A percentile compares a stretch with the other conserved stretches of the same genome.
These are phyloP conservation scores for Termitomyces eurrhizus DNA, from an alignment of 768 basidiomycete genomes.

Conservation along the genomic window DNA sequence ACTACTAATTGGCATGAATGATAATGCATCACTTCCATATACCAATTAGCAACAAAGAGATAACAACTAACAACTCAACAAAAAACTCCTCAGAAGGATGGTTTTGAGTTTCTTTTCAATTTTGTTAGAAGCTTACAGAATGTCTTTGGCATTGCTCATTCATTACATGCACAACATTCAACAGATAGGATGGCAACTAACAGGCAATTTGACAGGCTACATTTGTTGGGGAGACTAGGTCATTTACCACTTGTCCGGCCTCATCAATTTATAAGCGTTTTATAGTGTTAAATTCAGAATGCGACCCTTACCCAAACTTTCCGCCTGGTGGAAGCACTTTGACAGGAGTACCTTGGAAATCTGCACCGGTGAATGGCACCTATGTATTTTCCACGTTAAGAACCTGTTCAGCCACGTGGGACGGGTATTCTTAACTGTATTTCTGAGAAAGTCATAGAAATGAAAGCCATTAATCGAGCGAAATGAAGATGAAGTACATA, in stretches of 20 bases:
- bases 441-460: constrained; percentile 5
- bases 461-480: background rate
- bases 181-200: background rate
- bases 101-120: constrained; percentile 31
- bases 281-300: background rate
- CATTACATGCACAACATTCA: background rate
- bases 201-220: background rate
- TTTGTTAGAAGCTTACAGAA: background rate
- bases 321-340: constrained; percentile 23
- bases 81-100: constrained; percentile 44
- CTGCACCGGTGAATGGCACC: constrained; percentile 24
- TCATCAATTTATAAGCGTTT: background rate
- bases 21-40: no score
- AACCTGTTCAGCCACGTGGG: background rate
- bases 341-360: constrained; percentile 24
- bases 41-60: no score
- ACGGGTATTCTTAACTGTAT: constrained; percentile 17
- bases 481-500: background rate
- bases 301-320: constrained; percentile 27
- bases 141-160: background rate
- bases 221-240: background rate
- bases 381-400: background rate
- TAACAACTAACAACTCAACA: constrained; percentile 35
- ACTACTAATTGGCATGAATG: no score
- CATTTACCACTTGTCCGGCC: constrained; percentile 11